These are phyloP conservation scores for Penicillium sp. DNA, from an alignment of 2,329 filamentous ascomycete genomes.

Conservation along the genomic window DNA sequence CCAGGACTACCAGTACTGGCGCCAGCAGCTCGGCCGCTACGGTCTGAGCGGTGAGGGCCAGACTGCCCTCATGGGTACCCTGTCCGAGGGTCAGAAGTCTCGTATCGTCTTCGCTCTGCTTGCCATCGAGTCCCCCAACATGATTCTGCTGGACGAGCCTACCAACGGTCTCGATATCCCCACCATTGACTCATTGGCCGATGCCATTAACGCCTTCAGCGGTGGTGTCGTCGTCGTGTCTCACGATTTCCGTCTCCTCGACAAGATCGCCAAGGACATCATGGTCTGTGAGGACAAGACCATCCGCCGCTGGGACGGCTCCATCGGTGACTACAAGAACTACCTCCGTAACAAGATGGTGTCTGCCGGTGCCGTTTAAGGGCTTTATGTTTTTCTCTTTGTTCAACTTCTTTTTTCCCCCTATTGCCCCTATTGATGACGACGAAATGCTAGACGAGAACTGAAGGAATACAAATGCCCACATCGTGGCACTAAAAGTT, in stretches of 20 bases:
- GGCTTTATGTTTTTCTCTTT: constrained; percentile 7
- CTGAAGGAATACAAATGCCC: constrained; percentile 25
- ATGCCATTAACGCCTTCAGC: constrained; percentile 93
- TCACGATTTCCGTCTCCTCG: constrained; percentile 97
- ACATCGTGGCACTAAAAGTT: constrained; percentile 17
- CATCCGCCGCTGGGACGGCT: constrained; percentile 82
- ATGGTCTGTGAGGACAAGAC: constrained; percentile 99
- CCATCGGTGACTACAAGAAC: constrained; percentile 95
- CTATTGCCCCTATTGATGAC: constrained; percentile 23
- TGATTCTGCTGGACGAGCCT: constrained; percentile 96
- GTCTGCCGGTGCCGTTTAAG: constrained; percentile 75
- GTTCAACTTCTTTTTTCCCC: constrained; percentile 13
- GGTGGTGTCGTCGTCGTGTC: constrained; percentile 97
- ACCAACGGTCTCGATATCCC: constrained; percentile 99
- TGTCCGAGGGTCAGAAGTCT: constrained; percentile 96
- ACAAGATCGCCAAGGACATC: constrained; percentile 99
- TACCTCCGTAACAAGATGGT: constrained; percentile 99
- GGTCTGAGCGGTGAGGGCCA: constrained; percentile 90
- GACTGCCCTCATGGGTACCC: constrained; percentile 94
- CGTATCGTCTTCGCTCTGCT: constrained; percentile 97
- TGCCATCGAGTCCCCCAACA: constrained; percentile 94
- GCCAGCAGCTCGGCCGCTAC: constrained; percentile 93
- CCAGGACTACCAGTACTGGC: constrained; percentile 99
- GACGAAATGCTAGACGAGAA: constrained; percentile 38
- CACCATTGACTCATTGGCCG: constrained; percentile 94